Evolutionary conservation across 345 rosid species (phyloP), one percentile per base, ranked within the genome.

Genomic region (Citrus hindsii): DNA sequence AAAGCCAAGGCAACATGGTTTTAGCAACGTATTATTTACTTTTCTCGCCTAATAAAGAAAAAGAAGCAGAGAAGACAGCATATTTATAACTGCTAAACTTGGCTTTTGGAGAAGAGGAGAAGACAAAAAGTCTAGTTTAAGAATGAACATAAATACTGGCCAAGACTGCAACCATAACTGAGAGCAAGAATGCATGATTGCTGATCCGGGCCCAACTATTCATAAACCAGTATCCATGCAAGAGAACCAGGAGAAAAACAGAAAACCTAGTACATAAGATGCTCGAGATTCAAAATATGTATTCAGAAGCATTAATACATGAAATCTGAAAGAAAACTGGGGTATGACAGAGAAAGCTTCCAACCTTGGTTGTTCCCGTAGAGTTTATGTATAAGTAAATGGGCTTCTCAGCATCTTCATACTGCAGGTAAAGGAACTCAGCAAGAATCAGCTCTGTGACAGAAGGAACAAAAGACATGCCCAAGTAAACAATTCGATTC

Each of bases 311-410:
- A 9, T 25, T 58, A 75, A 13, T 21, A 64, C 9, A 48, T 30
- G 70, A 40, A 46, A 14, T n/a, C 18, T 33, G 9, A 12, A 3
- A 22, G 30, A 65, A 46, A 14, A 53, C 18, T 65, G 27, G 63
- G 30, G 30, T 5, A 55, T 67, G 27, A 79, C 25, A 66, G 14
- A 64, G 58, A 86, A 30, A 14, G 63, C 69, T 69, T 72, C 40
- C 60, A 77, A 94, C 99, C 97, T 92, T 90, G 67, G 92, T 90
- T 72, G 95, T 96, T 74, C 99, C 99, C 10, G 97, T 93, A 61
- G 99, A 96, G 86, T 96, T 96, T 78, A 96, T 88, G 86, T 93
- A 96, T 46, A 93, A 83, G 87, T 92, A 96, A 46, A 96, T 92
- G 77, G 99, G 99, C 80, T 91, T 91, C 72, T 89, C 89, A 38